Evolutionary conservation across 2,329 filamentous ascomycete species (phyloP).

Genomic region (Boeremia lycopersici): DNA sequence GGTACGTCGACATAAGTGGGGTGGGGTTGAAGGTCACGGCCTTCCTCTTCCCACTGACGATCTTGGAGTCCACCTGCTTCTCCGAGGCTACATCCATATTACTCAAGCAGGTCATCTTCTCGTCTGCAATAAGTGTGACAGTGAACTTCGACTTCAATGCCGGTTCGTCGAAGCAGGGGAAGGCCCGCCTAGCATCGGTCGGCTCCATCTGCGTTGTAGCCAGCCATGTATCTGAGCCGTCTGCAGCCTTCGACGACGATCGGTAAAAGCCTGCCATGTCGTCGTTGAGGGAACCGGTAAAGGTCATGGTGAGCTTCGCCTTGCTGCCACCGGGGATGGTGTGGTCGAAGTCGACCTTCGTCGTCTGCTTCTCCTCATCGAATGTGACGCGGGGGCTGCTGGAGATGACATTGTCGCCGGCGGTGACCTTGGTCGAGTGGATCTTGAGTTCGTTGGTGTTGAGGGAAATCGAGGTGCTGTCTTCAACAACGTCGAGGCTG

Average conservation of each 20-base stretch:
- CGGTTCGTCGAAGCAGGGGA: conserved; percentile 97
- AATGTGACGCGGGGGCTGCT: conserved; percentile 72
- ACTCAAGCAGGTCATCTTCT: conserved; percentile 87
- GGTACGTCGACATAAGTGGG: conserved; percentile 94
- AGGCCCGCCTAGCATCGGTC: conserved; percentile 88
- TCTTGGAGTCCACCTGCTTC: conserved; percentile 70
- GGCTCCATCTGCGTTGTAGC: conserved; percentile 97
- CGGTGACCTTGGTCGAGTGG: conserved; percentile 71
- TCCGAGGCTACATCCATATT: conserved; percentile 95
- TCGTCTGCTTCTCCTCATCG: conserved; percentile 80
- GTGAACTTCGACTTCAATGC: conserved; percentile 92
- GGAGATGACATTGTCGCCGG: conserved; percentile 62
- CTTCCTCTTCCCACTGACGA: conserved; percentile 72
- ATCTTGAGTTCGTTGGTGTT: conserved; percentile 89
- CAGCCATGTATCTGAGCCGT: conserved; percentile 80
- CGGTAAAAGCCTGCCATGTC: conserved; percentile 99
- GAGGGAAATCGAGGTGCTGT: conserved; percentile 82
- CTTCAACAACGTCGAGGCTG: conserved; percentile 79
- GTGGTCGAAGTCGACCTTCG: conserved; percentile 78
- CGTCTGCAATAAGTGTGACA: conserved; percentile 87
- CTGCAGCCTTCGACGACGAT: conserved; percentile 84
- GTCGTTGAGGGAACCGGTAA: conserved; percentile 82
- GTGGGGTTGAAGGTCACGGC: conserved; percentile 91
- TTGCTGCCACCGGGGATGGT: conserved; percentile 75
- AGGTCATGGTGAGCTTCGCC: conserved; percentile 77